Base-by-base conservation (phyloP, 2,329 filamentous ascomycete species). In the Xylaria sp. region DNA sequence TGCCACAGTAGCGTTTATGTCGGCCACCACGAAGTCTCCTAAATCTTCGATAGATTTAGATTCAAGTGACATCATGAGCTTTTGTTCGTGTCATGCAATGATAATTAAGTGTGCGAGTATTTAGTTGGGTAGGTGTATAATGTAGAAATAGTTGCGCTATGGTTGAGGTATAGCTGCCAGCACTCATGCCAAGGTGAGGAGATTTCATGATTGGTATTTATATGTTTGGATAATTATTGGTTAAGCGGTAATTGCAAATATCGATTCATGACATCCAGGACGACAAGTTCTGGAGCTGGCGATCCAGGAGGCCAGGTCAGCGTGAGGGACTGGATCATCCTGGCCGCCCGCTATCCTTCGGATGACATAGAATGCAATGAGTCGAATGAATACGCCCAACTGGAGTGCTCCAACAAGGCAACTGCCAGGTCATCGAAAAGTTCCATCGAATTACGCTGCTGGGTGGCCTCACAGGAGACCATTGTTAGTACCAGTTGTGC, bases 401-500 rank as follows among this genome's bases (percentile, higher is more conserved):
- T 10, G 0, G 23, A 8, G 23, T 42, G 27, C 29, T n/a, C 9
- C 16, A 51, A 40, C 27, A 54, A 40, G 60, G 16, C 6, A 4
- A 54, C 37, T 3, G 12, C 47, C 25, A 32, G 18, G 18, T 29
- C 16, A 37, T 37, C 2, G 48, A 23, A 21, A 50, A 25, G 32
- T 66, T 18, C n/a, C 8, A 65, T 60, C 35, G 48, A 68, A 50
- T 2, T 0, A 42, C 16, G 37, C 18, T 42, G 27, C 21, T 23
- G 13, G 29, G 6, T 51, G 54, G 65, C 55, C 59, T 55, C 23
- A 25, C 18, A 57, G 2, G 21, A 42, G 47, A 55, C 25, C 16
- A 21, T 44, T 68, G 65, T 64, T 64, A 48, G 65, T 60, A 40
- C 37, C 48, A 54, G 23, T n/a, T 44, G 27, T 55, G 55, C 65